Evolutionary conservation across 257 asterid species (phyloP), one percentile per base, ranked within the genome.

Genomic region (Solanum piurae): DNA sequence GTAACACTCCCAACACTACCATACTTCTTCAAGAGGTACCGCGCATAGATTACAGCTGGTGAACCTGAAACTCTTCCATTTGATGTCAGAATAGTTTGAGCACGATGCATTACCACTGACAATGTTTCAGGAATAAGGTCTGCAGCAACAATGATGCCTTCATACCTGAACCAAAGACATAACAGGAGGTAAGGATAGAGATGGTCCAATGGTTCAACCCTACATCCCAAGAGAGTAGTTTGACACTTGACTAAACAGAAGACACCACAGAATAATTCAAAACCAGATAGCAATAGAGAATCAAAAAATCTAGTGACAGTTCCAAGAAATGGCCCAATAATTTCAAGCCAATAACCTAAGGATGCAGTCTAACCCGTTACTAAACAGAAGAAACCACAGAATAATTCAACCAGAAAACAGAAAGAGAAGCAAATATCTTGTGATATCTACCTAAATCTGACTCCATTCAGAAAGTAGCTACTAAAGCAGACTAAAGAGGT

Each of bases 61-160:
- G 98, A 95, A 72, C 95, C 91, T 33, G 98, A 93, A 87, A 94
- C 90, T 92, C 97, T 87, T 87, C 98, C 98, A 52, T 94, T 96
- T 72, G 98, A 93, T 74, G 96, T 93, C 94, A 95, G 89, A 66
- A 94, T 89, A 58, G 93, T 85, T 29, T 94, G 92, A 89, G 94
- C 94, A 89, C 98, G 98, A 88, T 87, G 92, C 98, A 94, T 94
- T 86, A 91, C 88, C 90, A 95, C 96, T 87, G 98, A 92, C 92
- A 97, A 92, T 68, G 92, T 89, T 86, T 95, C 99, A 55, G 98
- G 98, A 92, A 97, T 89, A 88, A 97, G 96, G 90, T 95, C 99
- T 40, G 98, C 95, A 69, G 97, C 96, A 89, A 92, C 95, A 88
- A 96, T 92, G 86, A 94, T 91, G 89, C 93, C 95, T 90, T 96